Percentiles rank a stretch among this genome's conserved stretches.
phyloP scores from a whole-genome alignment of 2,329 filamentous ascomycete genomes.

The Nothophaeocryptopus gaeumannii region DNA sequence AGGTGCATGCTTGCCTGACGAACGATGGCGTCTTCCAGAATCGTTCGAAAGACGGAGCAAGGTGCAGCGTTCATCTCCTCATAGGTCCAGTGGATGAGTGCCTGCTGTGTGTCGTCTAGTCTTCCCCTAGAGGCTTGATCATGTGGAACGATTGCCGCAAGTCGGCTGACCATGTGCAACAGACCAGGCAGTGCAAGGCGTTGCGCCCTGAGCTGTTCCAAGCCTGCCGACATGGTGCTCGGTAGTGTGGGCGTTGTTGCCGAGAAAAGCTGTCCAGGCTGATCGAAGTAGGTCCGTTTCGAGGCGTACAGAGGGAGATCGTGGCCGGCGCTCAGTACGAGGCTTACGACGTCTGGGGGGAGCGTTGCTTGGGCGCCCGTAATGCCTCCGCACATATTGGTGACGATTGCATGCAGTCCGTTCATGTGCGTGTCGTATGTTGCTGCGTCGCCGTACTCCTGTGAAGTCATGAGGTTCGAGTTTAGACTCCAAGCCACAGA shows the following conservation, averaged over 20 bases:
- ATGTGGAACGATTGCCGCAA: slow-evolving; percentile 5
- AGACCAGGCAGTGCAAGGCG: slow-evolving; percentile 17
- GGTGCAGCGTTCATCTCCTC: slow-evolving; percentile 6
- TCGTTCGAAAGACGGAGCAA: slow-evolving; percentile 17
- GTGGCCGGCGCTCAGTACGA: slow-evolving; percentile 19
- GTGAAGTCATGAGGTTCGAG: slow-evolving; percentile 3
- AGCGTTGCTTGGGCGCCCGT: slow-evolving; percentile 12
- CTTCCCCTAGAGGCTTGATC: slow-evolving; percentile 7
- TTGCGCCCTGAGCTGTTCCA: slow-evolving; percentile 12
- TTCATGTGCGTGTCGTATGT: slow-evolving; percentile 24
- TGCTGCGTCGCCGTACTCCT: slow-evolving; percentile 19
- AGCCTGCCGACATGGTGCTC: slow-evolving; percentile 10
- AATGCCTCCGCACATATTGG: slow-evolving; percentile 19
- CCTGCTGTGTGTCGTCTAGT: slow-evolving; percentile 11
- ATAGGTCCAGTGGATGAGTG: slow-evolving; percentile 13
- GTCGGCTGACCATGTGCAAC: slow-evolving; percentile 11
- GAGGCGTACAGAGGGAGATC: slow-evolving; percentile 19
- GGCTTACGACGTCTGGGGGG: slow-evolving; percentile 10
- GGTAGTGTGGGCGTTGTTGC: slow-evolving; percentile 1
- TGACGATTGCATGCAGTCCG: slow-evolving; percentile 20
- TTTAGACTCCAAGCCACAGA: slow-evolving; percentile 8
- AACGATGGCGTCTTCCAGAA: slow-evolving; percentile 18
- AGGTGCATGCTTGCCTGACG: slow-evolving; percentile 18
- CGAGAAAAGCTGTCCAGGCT: neutral
- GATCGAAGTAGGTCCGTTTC: slow-evolving; percentile 15